Evolutionary conservation across 1,139 yeast species (phyloP).

Genomic region (Yarrowia galli): DNA sequence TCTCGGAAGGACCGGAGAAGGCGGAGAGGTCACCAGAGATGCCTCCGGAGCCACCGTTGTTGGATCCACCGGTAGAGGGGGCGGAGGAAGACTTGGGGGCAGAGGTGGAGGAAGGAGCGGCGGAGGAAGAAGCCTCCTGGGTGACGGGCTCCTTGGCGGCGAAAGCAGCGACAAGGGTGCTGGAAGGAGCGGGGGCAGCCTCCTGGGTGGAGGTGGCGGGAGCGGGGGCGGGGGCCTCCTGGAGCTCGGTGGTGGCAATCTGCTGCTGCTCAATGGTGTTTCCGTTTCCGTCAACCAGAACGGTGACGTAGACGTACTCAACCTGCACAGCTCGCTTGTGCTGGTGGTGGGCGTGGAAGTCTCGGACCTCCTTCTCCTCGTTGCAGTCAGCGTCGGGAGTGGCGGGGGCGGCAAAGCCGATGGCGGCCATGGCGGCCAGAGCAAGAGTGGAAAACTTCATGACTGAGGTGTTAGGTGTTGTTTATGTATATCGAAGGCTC

Average conservation of each 20-base stretch:
- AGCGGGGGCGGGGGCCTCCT: constrained; percentile 41
- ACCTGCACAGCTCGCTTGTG: constrained; percentile 71
- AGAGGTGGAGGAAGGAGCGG: constrained; percentile 49
- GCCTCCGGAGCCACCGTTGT: constrained; percentile 51
- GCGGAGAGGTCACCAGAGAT: constrained; percentile 64
- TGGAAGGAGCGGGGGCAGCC: constrained; percentile 40
- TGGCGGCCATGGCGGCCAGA: constrained; percentile 54
- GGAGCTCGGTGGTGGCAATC: constrained; percentile 41
- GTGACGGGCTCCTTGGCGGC: constrained; percentile 42
- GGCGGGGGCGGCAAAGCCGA: constrained; percentile 53
- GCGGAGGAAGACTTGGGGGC: constrained; percentile 51
- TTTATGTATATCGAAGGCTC: constrained; percentile 31
- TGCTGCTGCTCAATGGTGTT: constrained; percentile 52
- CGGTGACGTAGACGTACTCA: constrained; percentile 80
- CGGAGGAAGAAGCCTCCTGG: constrained; percentile 40
- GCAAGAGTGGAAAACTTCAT: constrained; percentile 49
- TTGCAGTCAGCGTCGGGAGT: constrained; percentile 43
- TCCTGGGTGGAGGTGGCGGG: constrained; percentile 34
- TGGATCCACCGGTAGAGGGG: constrained; percentile 44
- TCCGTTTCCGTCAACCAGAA: constrained; percentile 75
- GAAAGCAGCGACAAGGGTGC: constrained; percentile 45
- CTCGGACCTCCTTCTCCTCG: constrained; percentile 46
- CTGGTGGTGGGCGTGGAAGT: constrained; percentile 64
- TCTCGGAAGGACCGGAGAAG: constrained; percentile 60
- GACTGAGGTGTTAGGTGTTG: constrained; percentile 22